Base-by-base conservation (phyloP, 179 eudicot species). In the Gypsophila paniculata region DNA sequence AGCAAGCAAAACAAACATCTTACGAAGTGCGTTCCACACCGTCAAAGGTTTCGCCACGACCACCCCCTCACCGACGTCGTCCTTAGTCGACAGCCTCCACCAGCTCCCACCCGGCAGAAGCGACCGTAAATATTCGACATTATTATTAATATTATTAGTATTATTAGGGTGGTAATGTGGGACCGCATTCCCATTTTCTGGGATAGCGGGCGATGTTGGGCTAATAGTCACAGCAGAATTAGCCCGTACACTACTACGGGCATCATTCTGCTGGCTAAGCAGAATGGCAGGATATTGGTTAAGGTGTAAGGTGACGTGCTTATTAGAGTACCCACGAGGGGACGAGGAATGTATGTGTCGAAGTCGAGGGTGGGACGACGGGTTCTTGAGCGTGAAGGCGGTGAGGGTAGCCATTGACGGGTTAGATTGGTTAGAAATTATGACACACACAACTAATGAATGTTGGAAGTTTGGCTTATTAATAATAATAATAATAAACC, bases 41-140 rank as follows among this genome's bases (percentile, higher is more conserved):
- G 96, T 91, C 71, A 93, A 96, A 36, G 98, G 97, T 70, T 93
- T 89, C 13, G 98, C 90, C 5, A 69, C 55, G 11, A 72, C 2
- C 0, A 17, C 81, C 32, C 79, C 78, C 0, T 74, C 34, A 22
- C 26, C 86, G 5, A 79, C 81, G 3, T 79, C 71, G 14, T 77
- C 83, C 42, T 80, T 80, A n/a, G 87, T 72, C 29, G 87, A 74
- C 36, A 93, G 75, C 73, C 72, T 82, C 98, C 98, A 93, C 97
- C 97, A 93, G 0, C 72, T 81, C 8, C 98, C 97, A 19, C 98
- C 98, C 0, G 98, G 97, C 64, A 89, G 78, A 26, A 89, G 18
- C 13, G 84, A 68, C 67, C 81, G 73, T n/a, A 86, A 51, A 58
- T 10, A 0, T 10, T 58, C 62, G 17, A 22, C 60, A 55, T 5